Evolutionary conservation across 352 stramenopile species (phyloP).

Genomic region (Phytophthora lateralis): DNA sequence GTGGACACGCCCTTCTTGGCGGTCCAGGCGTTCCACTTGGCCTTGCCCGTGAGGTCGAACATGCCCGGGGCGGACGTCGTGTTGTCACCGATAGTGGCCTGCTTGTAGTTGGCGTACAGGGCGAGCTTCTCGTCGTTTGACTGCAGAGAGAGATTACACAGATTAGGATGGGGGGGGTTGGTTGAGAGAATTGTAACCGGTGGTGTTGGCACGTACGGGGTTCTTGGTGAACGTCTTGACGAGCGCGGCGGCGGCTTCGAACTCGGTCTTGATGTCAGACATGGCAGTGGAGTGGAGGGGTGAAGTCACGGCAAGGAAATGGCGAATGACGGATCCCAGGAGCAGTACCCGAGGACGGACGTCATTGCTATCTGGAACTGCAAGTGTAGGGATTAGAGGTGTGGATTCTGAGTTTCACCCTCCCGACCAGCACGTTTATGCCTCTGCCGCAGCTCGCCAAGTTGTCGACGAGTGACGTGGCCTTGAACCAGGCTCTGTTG

Average conservation of each 20-base stretch:
- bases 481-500: not conserved
- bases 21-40: conserved; percentile 90
- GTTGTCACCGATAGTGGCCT: conserved; percentile 89
- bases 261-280: conserved; percentile 85
- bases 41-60: conserved; percentile 87
- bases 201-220: conserved; percentile 34
- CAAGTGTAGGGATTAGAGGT: not conserved
- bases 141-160: conserved; percentile 11
- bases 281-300: conserved; percentile 38
- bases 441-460: not conserved
- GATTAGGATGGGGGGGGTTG: too few species aligned
- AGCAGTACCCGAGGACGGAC: not conserved
- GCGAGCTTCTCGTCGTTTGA: conserved; percentile 91
- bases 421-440: not conserved
- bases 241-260: conserved; percentile 80
- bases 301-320: conserved; percentile 31
- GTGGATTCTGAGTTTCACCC: not conserved
- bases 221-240: conserved; percentile 86
- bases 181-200: too few species aligned
- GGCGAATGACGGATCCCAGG: conserved; percentile 41
- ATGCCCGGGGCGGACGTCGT: conserved; percentile 82
- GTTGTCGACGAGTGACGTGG: not conserved
- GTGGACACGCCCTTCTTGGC: conserved; percentile 84
- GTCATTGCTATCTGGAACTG: not conserved
- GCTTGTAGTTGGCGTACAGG: conserved; percentile 92